Evolutionary conservation across 116 monocot genomes (phyloP).

Genomic region (Trichopus zeylanicus): DNA sequence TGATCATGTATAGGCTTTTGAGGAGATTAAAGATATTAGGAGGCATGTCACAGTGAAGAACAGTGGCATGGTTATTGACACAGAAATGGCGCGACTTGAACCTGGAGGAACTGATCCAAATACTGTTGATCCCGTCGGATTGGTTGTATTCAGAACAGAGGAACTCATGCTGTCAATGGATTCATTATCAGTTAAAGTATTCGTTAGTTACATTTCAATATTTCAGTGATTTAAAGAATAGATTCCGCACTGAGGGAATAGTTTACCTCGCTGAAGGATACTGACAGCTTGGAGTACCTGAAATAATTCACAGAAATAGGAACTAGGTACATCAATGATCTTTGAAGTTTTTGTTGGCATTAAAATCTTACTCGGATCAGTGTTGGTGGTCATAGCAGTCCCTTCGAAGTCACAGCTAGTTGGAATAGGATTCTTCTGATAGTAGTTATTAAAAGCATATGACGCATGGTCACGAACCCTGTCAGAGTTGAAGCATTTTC

Average conservation of each 20-base stretch:
- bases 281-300: constrained; percentile 45
- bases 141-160: constrained; percentile 41
- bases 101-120: constrained; percentile 34
- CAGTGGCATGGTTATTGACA: neutral
- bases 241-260: neutral
- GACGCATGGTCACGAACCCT: constrained; percentile 30
- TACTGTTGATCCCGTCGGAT: constrained; percentile 41
- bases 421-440: constrained; percentile 32
- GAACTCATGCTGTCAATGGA: constrained; percentile 32
- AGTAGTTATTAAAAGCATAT: constrained; percentile 37
- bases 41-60: constrained; percentile 5
- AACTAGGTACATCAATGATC: neutral
- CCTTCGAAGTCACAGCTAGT: constrained; percentile 24
- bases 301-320: neutral
- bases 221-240: neutral
- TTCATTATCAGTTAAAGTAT: neutral
- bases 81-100: constrained; percentile 7
- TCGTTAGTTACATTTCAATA: neutral
- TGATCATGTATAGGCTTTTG: constrained; percentile 9
- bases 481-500: constrained; percentile 22
- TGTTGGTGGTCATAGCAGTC: constrained; percentile 12
- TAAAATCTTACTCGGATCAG: constrained; percentile 16
- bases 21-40: constrained; percentile 11
- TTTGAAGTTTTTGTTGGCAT: neutral
- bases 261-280: constrained; percentile 56